Conservation (phyloP, 2,329 filamentous ascomycete genomes). For the Elsinoe necatrix region DNA sequence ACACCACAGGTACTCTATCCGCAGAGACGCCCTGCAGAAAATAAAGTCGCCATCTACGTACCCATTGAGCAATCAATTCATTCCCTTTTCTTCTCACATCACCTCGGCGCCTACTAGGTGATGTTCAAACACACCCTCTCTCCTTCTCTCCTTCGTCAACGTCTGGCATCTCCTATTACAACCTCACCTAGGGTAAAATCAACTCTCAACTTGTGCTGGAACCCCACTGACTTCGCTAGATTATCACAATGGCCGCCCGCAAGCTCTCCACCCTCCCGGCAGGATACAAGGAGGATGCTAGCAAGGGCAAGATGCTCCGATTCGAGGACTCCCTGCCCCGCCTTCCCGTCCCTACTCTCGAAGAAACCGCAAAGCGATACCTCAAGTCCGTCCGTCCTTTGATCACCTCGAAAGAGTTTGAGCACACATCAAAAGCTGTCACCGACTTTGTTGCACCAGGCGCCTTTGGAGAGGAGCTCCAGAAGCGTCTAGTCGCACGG, state of each 20-base stretch:
- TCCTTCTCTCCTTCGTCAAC: slow-evolving; percentile 15
- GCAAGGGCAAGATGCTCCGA: slow-evolving; percentile 71
- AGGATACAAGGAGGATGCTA: slow-evolving; percentile 74
- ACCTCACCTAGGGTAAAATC: slow-evolving; percentile 15
- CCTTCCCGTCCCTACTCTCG: slow-evolving; percentile 70
- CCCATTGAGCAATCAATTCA: slow-evolving; percentile 7
- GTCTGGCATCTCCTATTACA: slow-evolving; percentile 17
- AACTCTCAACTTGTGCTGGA: background rate
- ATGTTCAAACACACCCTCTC: slow-evolving; percentile 14
- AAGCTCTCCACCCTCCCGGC: slow-evolving; percentile 41
- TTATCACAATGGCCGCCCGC: slow-evolving; percentile 27
- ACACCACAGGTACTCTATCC: background rate
- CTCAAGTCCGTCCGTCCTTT: slow-evolving; percentile 71
- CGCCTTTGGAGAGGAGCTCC: slow-evolving; percentile 70
- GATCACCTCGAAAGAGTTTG: slow-evolving; percentile 59
- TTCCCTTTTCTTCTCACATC: background rate
- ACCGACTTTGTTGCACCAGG: slow-evolving; percentile 83
- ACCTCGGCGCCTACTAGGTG: slow-evolving; percentile 7
- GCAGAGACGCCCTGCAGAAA: slow-evolving; percentile 11
- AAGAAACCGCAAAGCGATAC: slow-evolving; percentile 74
- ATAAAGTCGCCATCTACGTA: slow-evolving; percentile 7
- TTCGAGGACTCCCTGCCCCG: slow-evolving; percentile 78
- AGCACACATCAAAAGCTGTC: slow-evolving; percentile 71
- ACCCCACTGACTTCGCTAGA: slow-evolving; percentile 14
- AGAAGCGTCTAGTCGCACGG: slow-evolving; percentile 75